Conservation (phyloP, 352 stramenopile species). For the Pythium apleroticum region DNA sequence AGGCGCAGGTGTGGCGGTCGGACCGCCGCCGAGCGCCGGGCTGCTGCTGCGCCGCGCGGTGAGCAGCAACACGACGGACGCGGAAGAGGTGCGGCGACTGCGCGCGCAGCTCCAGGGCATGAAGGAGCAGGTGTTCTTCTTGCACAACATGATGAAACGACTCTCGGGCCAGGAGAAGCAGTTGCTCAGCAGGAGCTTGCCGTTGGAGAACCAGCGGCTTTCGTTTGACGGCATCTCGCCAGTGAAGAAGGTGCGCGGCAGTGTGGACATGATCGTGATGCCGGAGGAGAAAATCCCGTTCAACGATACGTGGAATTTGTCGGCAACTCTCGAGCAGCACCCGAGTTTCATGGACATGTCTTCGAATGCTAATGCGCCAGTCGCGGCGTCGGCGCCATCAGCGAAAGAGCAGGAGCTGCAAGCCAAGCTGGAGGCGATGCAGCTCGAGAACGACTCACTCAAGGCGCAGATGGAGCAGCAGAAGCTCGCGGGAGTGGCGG, state of each 20-base stretch:
- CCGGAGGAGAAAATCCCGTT: constrained; percentile 19
- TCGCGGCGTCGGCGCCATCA: background rate
- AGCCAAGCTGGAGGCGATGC: constrained; percentile 14
- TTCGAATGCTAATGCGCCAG: background rate
- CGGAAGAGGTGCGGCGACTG: constrained; percentile 24
- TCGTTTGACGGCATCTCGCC: constrained; percentile 26
- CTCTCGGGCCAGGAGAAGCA: constrained; percentile 14
- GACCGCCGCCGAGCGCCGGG: background rate
- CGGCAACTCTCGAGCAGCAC: background rate
- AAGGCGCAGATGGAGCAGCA: constrained; percentile 19
- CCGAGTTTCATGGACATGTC: constrained; percentile 3
- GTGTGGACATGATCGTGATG: constrained; percentile 20
- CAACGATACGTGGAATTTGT: constrained; percentile 5
- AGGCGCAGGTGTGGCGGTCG: background rate
- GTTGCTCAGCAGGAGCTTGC: constrained; percentile 1
- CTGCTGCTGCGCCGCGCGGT: constrained; percentile 10
- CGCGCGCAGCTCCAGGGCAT: constrained; percentile 25
- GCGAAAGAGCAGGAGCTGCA: constrained; percentile 9
- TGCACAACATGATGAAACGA: constrained; percentile 25
- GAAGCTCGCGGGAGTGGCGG: background rate
- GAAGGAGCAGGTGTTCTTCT: constrained; percentile 28
- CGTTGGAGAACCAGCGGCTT: constrained; percentile 4
- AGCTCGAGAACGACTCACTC: constrained; percentile 16
- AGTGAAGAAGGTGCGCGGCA: constrained; percentile 23
- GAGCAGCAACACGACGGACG: constrained; percentile 17